phyloP scores from a whole-genome alignment of 2,329 filamentous ascomycete species.

The Lachnellula subtilissima region DNA sequence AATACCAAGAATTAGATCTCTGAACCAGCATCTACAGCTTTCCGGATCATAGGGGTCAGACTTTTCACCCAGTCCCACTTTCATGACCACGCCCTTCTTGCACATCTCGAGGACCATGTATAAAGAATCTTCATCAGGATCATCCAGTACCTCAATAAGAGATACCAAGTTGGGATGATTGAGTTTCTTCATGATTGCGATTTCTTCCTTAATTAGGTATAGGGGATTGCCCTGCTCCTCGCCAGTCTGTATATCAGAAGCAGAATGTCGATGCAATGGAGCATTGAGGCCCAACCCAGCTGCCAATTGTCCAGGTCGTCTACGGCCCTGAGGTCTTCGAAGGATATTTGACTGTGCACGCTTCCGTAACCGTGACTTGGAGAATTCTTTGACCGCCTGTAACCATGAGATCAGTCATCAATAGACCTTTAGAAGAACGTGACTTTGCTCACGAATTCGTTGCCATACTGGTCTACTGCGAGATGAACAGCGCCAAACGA shows the following conservation, averaged over 20 bases:
- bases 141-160: slow-evolving; percentile 89
- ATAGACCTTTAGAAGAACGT: background rate
- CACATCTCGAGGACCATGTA: slow-evolving; percentile 99
- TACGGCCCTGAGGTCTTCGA: slow-evolving; percentile 52
- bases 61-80: slow-evolving; percentile 78
- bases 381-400: slow-evolving; percentile 96
- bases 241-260: slow-evolving; percentile 45
- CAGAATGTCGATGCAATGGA: slow-evolving; percentile 48
- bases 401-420: slow-evolving; percentile 5
- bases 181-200: slow-evolving; percentile 98
- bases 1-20: slow-evolving; percentile 89
- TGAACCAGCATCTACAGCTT: slow-evolving; percentile 83
- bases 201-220: slow-evolving; percentile 88
- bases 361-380: slow-evolving; percentile 83
- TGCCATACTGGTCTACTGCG: slow-evolving; percentile 82
- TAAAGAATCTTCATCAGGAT: slow-evolving; percentile 89
- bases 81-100: slow-evolving; percentile 96
- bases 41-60: slow-evolving; percentile 81
- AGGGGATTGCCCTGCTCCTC: slow-evolving; percentile 67
- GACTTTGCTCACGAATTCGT: slow-evolving; percentile 72
- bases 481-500: slow-evolving; percentile 93
- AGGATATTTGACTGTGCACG: slow-evolving; percentile 87
- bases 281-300: slow-evolving; percentile 40
- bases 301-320: slow-evolving; percentile 44
- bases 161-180: slow-evolving; percentile 92